Base-by-base conservation (phyloP, 345 rosid species). In the Citrus inodora region DNA sequence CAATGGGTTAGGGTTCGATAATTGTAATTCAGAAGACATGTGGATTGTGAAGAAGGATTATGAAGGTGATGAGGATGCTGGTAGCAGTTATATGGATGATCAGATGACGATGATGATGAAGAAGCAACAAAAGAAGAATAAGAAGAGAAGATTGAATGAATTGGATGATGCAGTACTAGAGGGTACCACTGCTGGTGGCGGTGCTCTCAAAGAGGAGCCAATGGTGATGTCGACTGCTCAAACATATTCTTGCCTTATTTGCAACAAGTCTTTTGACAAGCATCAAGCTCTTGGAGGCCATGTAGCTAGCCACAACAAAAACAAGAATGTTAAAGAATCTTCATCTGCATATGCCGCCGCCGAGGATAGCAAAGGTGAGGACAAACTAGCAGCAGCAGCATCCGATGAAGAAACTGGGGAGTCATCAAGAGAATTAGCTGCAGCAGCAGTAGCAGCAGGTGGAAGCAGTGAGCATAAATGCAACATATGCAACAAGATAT, bases 261-360 rank as follows among this genome's bases (percentile, higher is more conserved):
- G 93, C 80, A 75, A 88, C 79, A 86, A 84, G 80, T 56, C 81
- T 10, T 90, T 90, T 37, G 22, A 71, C 22, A 83, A 87, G 27
- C 87, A 86, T 65, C 93, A 87, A 73, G 91, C 88, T 28, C 82
- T 87, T 14, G 93, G 90, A 38, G 90, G 93, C 62, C 91, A 90
- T 61, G 78, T 82, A 67, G 87, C 90, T 9, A 90, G 93, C 56
- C 91, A 87, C 75, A 89, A 81, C 82, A 89, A 83, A 76, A 59
- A 37, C 79, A 83, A 75, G 85, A 61, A 70, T 60, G 46, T 33
- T 30, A 66, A 76, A 37, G 73, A 76, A 35, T 76, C 79, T 16
- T 67, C 79, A 62, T 24, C 77, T 19, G n/a, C 42, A 4, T 71
- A 63, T 1, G 48, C 63, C 22, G 33, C 62, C 14, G n/a, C 63